These are phyloP conservation scores for Phialemoniopsis sp. DNA, from an alignment of 2,329 filamentous ascomycete genomes.

Conservation along the genomic window DNA sequence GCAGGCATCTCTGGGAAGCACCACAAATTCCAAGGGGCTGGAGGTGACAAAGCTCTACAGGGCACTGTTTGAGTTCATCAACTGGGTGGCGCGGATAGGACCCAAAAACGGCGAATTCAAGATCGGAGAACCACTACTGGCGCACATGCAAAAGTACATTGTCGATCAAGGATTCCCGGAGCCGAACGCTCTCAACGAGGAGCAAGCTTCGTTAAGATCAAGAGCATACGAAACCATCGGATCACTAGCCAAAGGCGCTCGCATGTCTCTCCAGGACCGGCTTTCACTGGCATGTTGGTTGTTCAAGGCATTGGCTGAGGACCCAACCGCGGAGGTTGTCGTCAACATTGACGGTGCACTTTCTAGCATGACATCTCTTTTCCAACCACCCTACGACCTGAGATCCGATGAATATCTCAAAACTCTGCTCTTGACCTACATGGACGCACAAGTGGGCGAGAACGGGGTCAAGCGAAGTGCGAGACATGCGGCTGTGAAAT, in stretches of 20 bases:
- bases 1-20: background rate
- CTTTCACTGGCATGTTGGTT: constrained; percentile 64
- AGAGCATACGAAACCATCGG: constrained; percentile 91
- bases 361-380: constrained; percentile 61
- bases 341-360: constrained; percentile 88
- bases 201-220: constrained; percentile 65
- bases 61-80: constrained; percentile 80
- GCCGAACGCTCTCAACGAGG: constrained; percentile 45
- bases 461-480: constrained; percentile 63
- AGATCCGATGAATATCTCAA: constrained; percentile 32
- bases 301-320: constrained; percentile 77
- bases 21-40: constrained; percentile 48
- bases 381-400: constrained; percentile 20
- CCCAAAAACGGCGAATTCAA: constrained; percentile 34
- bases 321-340: constrained; percentile 70
- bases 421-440: constrained; percentile 63
- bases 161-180: constrained; percentile 79
- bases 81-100: constrained; percentile 78
- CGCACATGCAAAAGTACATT: constrained; percentile 68
- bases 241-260: constrained; percentile 64
- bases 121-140: constrained; percentile 66
- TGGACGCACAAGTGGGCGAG: constrained; percentile 45
- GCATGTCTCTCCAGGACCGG: constrained; percentile 45
- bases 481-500: constrained; percentile 79
- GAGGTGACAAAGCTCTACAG: constrained; percentile 77